Percentiles rank a stretch among this genome's conserved stretches.
Evolutionary conservation across 768 basidiomycete species (phyloP).

Genomic region (Suillus occidentalis): DNA sequence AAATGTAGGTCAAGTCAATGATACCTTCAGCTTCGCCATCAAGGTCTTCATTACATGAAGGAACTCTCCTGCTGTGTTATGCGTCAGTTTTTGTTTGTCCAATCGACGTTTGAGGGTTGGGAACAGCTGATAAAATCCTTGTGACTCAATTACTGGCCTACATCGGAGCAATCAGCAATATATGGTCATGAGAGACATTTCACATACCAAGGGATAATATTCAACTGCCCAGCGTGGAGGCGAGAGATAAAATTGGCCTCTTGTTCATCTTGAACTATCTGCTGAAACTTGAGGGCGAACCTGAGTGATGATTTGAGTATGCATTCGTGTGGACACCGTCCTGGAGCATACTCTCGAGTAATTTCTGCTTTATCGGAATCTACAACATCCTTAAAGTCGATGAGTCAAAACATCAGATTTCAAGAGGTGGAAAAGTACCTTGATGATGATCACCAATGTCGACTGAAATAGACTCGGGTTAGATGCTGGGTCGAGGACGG

Average conservation of each 20-base stretch:
- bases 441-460: conserved; percentile 61
- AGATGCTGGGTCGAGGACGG: conserved; percentile 54
- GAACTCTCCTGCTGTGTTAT: conserved; percentile 53
- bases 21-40: conserved; percentile 68
- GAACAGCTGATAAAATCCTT: conserved; percentile 58
- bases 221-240: conserved; percentile 38
- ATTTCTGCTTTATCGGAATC: conserved; percentile 62
- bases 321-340: neutral
- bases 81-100: conserved; percentile 49
- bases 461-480: conserved; percentile 63
- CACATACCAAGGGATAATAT: conserved; percentile 57
- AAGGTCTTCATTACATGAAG: conserved; percentile 57
- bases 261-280: conserved; percentile 58
- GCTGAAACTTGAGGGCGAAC: conserved; percentile 56
- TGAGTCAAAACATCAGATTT: neutral
- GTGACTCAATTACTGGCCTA: conserved; percentile 60
- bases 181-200: neutral
- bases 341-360: conserved; percentile 49
- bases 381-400: conserved; percentile 50
- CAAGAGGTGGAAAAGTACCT: conserved; percentile 32
- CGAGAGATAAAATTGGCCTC: no score
- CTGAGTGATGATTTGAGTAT: conserved; percentile 27
- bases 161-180: neutral
- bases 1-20: neutral
- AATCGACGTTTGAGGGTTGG: conserved; percentile 44